Base-by-base conservation (phyloP, 208 protist species). In the Zelonia costaricensis region DNA sequence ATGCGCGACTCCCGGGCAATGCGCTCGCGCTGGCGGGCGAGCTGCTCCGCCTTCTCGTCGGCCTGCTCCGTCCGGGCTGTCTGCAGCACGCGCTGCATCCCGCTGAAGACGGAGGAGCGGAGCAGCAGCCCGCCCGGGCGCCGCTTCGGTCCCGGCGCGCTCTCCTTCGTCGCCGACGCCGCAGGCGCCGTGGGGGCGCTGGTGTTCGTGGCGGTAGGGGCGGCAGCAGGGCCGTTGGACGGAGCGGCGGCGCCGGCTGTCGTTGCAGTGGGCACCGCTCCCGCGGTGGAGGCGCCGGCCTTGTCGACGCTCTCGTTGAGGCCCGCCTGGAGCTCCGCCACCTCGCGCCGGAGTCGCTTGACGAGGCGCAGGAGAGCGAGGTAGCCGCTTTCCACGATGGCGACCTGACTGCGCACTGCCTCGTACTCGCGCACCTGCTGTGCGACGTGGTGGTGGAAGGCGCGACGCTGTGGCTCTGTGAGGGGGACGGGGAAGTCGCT, bases 401-500 rank as follows among this genome's bases (percentile, higher is more conserved):
- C 43, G 4, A 77, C 66, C 33, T 76, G 73, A 38, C 56, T 56
- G 22, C 68, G 71, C 54, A 92, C 56, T n/a, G 40, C 38, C 16
- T 70, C 40, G 55, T 80, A 85, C 18, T 81, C 68, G 22, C 69
- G 79, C 0, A 87, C 63, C 47, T 62, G 49, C 25, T 38, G 58
- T 7, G 71, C 31, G 13, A 82, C 76, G 57, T 88, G 67, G 16
- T 62, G 75, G 36, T 69, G 70, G 5, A 93, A 61, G 20, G 61
- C 47, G 4, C 53, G 47, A 0, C 83, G 80, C 53, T 95, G 82
- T 1, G 56, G 51, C 22, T 52, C 51, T 15, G 78, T 91, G 10
- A 95, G 79, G 3, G 85, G 85, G 22, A 78, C 79, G 0, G 89
- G 89, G 38, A 86, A 92, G 59, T 91, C 82, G 5, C 72, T 62